Conservation (phyloP, 148 eudicot species). For the Heliosperma pusillum region DNA sequence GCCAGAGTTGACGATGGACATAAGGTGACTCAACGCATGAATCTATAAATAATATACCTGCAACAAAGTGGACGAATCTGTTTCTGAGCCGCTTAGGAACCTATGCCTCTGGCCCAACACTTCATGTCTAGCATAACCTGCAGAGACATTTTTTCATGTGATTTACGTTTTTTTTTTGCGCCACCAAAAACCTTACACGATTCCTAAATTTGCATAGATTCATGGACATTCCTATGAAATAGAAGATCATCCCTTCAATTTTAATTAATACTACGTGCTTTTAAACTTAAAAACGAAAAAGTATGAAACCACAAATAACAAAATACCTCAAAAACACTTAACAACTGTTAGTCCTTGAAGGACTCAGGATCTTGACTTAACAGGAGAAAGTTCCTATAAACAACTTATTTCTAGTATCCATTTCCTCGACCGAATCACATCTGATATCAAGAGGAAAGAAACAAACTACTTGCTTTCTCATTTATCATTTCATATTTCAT, state of each 20-base stretch:
- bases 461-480: no score
- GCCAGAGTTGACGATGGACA: background rate
- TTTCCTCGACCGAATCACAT: no score
- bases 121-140: conserved; percentile 80
- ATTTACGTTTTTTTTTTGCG: background rate
- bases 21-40: background rate
- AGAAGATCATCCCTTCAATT: background rate
- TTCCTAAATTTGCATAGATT: background rate
- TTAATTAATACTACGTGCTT: no score
- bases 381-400: background rate
- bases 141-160: conserved; percentile 5
- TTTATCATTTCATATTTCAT: no score
- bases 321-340: no score
- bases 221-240: background rate
- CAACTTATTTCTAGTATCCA: background rate
- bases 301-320: no score
- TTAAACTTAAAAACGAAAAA: no score
- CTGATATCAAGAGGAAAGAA: no score
- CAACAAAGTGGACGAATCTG: conserved; percentile 46
- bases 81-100: conserved; percentile 58
- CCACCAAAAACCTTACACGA: background rate
- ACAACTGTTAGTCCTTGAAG: no score
- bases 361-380: background rate
- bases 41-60: conserved; percentile 41
- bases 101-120: conserved; percentile 68